Percentiles rank a stretch among this genome's conserved stretches.
Conservation (phyloP, 2,329 filamentous ascomycete genomes). For the Penicillium sp. region DNA sequence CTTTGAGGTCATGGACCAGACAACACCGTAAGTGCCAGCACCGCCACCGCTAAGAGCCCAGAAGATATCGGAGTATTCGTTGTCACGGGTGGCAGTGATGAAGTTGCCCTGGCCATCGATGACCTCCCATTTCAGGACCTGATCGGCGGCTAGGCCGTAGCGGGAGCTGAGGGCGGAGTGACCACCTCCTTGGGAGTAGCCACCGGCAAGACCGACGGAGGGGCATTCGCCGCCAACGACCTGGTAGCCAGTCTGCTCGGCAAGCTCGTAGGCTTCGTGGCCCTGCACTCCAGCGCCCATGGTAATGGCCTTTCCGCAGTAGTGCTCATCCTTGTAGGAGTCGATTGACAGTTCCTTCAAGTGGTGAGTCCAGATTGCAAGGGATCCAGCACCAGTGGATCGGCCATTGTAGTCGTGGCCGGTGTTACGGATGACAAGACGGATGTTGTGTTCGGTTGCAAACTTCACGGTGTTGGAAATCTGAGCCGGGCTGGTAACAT, state of each 20-base stretch:
- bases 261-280: constrained; percentile 48
- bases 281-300: constrained; percentile 56
- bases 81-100: constrained; percentile 16
- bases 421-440: constrained; percentile 48
- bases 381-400: constrained; percentile 58
- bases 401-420: constrained; percentile 50
- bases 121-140: constrained; percentile 57
- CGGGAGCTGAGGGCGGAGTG: constrained; percentile 53
- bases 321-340: constrained; percentile 41
- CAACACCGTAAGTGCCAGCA: constrained; percentile 58
- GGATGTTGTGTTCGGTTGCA: constrained; percentile 49
- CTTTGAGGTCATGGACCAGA: constrained; percentile 55
- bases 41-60: constrained; percentile 24
- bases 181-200: constrained; percentile 61
- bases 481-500: constrained; percentile 28
- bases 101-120: constrained; percentile 45
- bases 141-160: constrained; percentile 61
- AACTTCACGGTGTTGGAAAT: constrained; percentile 36
- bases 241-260: constrained; percentile 46
- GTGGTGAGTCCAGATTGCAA: constrained; percentile 35
- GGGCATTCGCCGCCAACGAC: constrained; percentile 57
- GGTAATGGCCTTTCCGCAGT: constrained; percentile 53
- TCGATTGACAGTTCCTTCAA: constrained; percentile 30
- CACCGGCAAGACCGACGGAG: constrained; percentile 59
- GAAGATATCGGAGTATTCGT: constrained; percentile 20